Conservation (phyloP, 331 rosid genomes). For the Rosa hybrid region DNA sequence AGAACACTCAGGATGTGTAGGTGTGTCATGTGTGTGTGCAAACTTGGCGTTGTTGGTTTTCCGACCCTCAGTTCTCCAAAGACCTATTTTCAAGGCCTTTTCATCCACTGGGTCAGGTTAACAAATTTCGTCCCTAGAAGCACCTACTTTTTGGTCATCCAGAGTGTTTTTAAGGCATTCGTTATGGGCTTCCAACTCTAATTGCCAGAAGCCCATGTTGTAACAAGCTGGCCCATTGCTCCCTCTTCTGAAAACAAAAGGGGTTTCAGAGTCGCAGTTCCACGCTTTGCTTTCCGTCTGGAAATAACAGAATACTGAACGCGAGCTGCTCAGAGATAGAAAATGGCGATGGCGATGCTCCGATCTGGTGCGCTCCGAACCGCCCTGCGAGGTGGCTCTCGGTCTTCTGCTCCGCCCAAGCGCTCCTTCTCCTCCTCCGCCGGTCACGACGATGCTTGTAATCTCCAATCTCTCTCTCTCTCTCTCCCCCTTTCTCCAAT, state of each 20-base stretch:
- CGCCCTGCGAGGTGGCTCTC: slow-evolving; percentile 61
- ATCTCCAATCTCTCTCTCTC: slow-evolving; percentile 13
- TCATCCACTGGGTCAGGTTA: too few species aligned
- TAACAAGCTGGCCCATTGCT: background rate
- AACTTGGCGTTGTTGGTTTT: too few species aligned
- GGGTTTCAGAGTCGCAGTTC: background rate
- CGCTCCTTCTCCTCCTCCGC: slow-evolving; percentile 68
- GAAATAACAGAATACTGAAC: background rate
- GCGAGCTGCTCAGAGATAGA: slow-evolving; percentile 4
- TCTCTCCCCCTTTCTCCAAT: background rate
- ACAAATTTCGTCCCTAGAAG: too few species aligned
- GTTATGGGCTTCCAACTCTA: background rate
- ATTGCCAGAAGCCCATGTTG: background rate
- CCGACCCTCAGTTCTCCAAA: too few species aligned
- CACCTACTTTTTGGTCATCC: too few species aligned
- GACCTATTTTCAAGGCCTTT: too few species aligned
- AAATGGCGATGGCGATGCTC: slow-evolving; percentile 70
- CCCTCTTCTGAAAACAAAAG: background rate
- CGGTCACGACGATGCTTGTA: slow-evolving; percentile 80
- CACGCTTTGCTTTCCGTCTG: too few species aligned
- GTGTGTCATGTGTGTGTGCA: too few species aligned
- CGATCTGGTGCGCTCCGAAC: slow-evolving; percentile 76
- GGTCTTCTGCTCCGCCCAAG: slow-evolving; percentile 45
- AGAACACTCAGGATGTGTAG: too few species aligned
- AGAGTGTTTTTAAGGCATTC: too few species aligned